Percentiles rank a stretch among this genome's conserved stretches.
These are phyloP conservation scores for Chaetothyriales sp. DNA, from an alignment of 2,329 filamentous ascomycete genomes.

Conservation along the genomic window DNA sequence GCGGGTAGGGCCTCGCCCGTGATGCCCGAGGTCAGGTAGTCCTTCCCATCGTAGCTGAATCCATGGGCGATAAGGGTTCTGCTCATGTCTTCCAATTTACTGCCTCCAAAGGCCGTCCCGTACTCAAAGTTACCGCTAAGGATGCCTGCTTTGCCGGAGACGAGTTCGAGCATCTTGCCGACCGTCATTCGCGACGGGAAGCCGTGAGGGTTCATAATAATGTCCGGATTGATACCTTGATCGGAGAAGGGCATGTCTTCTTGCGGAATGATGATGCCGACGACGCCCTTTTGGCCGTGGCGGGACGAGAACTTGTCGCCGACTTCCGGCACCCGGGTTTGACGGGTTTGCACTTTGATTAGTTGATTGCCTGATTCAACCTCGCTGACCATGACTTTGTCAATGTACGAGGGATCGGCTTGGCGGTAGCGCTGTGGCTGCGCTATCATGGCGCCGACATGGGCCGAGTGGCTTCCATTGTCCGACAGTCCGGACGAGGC, in stretches of 20 bases:
- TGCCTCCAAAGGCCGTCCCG: constrained; percentile 75
- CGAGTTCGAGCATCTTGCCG: constrained; percentile 88
- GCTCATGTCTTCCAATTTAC: constrained; percentile 78
- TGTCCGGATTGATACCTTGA: constrained; percentile 80
- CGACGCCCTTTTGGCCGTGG: constrained; percentile 95
- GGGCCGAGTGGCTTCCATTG: constrained; percentile 36
- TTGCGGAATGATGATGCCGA: constrained; percentile 90
- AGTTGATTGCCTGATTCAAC: constrained; percentile 76
- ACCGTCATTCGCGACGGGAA: constrained; percentile 99
- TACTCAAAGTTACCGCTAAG: constrained; percentile 76
- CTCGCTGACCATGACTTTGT: constrained; percentile 88
- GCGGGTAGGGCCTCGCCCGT: constrained; percentile 88
- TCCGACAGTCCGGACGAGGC: constrained; percentile 55
- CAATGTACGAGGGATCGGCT: constrained; percentile 73
- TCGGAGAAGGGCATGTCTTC: constrained; percentile 96
- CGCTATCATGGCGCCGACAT: constrained; percentile 14
- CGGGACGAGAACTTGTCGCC: constrained; percentile 98
- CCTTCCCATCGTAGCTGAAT: constrained; percentile 94
- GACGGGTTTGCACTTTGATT: constrained; percentile 90
- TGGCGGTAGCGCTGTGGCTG: constrained; percentile 58
- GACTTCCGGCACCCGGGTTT: constrained; percentile 85
- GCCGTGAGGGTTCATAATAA: constrained; percentile 99
- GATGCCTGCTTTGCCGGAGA: constrained; percentile 87
- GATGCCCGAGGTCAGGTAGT: constrained; percentile 88
- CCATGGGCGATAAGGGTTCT: constrained; percentile 71